phyloP scores from a whole-genome alignment of 2,329 filamentous ascomycete species.

The Cercospora brassicicola region DNA sequence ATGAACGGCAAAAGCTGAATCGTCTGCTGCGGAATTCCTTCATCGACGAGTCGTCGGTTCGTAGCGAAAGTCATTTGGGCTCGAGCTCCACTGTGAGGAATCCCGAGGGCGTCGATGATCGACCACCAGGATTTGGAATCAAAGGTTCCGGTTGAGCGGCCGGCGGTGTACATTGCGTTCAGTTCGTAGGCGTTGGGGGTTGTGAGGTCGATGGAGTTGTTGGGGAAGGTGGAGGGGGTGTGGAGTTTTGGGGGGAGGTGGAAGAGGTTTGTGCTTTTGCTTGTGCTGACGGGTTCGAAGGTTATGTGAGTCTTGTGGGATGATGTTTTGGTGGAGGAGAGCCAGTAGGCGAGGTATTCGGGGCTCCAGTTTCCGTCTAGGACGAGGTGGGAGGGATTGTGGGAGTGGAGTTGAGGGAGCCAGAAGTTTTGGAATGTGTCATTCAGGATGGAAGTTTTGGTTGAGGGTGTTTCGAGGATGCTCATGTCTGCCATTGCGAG shows the following conservation, averaged over 20 bases:
- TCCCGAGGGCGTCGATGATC: constrained; percentile 75
- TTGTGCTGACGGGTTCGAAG: constrained; percentile 85
- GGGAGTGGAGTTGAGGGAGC: constrained; percentile 58
- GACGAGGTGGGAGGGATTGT: constrained; percentile 72
- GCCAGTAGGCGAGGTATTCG: constrained; percentile 65
- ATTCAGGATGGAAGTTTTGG: constrained; percentile 37
- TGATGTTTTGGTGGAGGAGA: constrained; percentile 59
- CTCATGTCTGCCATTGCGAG: constrained; percentile 95
- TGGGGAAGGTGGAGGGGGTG: constrained; percentile 54
- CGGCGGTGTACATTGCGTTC: constrained; percentile 71
- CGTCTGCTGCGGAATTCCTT: constrained; percentile 78
- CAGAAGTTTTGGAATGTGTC: constrained; percentile 55
- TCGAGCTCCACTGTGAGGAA: constrained; percentile 67
- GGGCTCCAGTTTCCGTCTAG: constrained; percentile 85
- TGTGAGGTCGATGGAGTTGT: constrained; percentile 67
- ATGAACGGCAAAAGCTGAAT: constrained; percentile 87
- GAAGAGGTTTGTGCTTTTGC: constrained; percentile 74
- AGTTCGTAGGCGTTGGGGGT: constrained; percentile 86
- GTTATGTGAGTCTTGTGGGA: constrained; percentile 58
- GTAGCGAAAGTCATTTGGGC: constrained; percentile 72
- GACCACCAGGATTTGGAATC: constrained; percentile 73
- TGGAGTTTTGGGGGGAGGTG: constrained; percentile 33
- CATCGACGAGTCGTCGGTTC: constrained; percentile 66
- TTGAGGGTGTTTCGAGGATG: constrained; percentile 60
- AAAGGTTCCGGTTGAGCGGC: constrained; percentile 66